A percentile compares a stretch with the other conserved stretches of the same genome.
Conservation (phyloP, 1,284 basidiomycete genomes). For the Rhodofomes roseus region DNA sequence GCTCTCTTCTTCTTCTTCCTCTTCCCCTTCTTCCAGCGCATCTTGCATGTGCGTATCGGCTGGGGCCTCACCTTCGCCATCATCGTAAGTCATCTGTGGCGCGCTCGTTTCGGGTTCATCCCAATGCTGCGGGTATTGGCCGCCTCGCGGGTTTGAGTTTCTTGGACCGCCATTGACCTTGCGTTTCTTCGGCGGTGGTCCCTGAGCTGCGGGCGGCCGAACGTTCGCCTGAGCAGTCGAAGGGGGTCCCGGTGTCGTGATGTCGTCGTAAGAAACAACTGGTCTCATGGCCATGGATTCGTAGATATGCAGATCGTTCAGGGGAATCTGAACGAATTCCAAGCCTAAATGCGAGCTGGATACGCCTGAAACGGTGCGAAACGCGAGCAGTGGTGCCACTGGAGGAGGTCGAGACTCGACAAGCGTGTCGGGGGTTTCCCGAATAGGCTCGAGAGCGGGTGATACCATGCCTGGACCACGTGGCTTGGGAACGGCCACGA, state of each 20-base stretch:
- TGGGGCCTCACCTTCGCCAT: conserved; percentile 13
- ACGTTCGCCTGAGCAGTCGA: conserved; percentile 15
- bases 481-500: background rate
- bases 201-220: conserved; percentile 12
- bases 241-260: conserved; percentile 15
- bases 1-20: conserved; percentile 43
- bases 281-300: conserved; percentile 13
- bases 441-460: background rate
- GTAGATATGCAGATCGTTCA: too few species aligned
- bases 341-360: too few species aligned
- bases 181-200: conserved; percentile 27
- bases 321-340: background rate
- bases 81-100: conserved; percentile 31
- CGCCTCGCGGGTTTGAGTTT: conserved; percentile 9
- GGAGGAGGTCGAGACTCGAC: too few species aligned
- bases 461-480: background rate
- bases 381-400: background rate
- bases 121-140: conserved; percentile 36
- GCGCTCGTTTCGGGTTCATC: conserved; percentile 37
- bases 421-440: background rate
- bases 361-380: background rate
- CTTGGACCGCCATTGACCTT: conserved; percentile 18
- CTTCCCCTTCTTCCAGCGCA: conserved; percentile 20
- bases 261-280: conserved; percentile 30
- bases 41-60: conserved; percentile 10